A percentile compares a stretch with the other conserved stretches of the same genome.
These are phyloP conservation scores for Larix kaempferi DNA, from an alignment of 75 land plant genomes.

Conservation along the genomic window DNA sequence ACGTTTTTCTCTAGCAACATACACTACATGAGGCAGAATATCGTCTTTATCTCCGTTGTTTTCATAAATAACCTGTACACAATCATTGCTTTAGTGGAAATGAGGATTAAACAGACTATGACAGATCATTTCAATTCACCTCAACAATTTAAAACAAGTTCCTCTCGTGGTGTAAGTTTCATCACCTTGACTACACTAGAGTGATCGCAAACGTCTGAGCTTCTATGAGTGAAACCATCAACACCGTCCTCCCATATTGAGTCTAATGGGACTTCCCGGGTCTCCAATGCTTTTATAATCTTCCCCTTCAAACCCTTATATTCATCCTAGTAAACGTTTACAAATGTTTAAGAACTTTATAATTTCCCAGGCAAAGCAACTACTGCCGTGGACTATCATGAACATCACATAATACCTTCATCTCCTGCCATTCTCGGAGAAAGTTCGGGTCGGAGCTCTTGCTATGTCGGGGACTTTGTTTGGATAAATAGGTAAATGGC, in stretches of 20 bases:
- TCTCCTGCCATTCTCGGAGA: slow-evolving; percentile 14
- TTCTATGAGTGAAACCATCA: slow-evolving; percentile 1
- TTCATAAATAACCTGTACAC: slow-evolving; percentile 2
- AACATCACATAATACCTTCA: slow-evolving; percentile 20
- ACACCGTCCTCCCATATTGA: background rate
- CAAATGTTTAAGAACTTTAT: background rate
- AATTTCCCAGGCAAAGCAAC: background rate
- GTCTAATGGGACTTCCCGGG: background rate
- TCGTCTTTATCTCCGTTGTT: background rate
- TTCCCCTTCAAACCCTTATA: background rate
- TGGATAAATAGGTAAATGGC: slow-evolving; percentile 28
- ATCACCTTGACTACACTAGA: slow-evolving; percentile 5
- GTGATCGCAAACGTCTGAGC: slow-evolving; percentile 2
- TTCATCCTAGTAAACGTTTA: background rate
- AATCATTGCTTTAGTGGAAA: background rate
- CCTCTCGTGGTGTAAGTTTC: background rate
- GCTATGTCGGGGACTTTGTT: background rate
- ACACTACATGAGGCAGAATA: slow-evolving; percentile 38
- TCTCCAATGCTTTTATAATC: slow-evolving; percentile 1
- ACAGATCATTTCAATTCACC: background rate
- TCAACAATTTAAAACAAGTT: background rate
- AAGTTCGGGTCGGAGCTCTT: slow-evolving; percentile 5
- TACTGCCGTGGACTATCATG: background rate
- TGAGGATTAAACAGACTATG: background rate
- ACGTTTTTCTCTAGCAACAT: slow-evolving; percentile 51